phyloP scores from a whole-genome alignment of 2,329 filamentous ascomycete genomes.

The Magnaporthiopsis poae region DNA sequence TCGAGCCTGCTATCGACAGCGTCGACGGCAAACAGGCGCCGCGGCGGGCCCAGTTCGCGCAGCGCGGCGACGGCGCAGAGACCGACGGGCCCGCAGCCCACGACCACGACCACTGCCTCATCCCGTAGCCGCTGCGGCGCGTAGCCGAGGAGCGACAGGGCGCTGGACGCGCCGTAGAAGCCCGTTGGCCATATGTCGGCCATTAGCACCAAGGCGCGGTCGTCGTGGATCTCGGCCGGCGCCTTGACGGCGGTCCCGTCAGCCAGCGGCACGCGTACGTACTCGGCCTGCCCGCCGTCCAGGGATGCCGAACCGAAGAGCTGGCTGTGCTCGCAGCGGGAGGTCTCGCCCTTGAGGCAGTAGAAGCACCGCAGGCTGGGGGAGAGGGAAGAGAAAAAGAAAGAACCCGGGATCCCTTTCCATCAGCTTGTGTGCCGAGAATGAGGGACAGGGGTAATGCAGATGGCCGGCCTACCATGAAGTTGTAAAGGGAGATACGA shows the following conservation, averaged over 20 bases:
- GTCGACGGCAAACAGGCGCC: conserved; percentile 69
- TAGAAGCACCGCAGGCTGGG: conserved; percentile 67
- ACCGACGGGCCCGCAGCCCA: conserved; percentile 79
- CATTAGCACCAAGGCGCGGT: conserved; percentile 74
- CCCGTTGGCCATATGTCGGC: conserved; percentile 86
- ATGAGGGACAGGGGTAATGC: neutral
- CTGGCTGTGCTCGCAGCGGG: conserved; percentile 59
- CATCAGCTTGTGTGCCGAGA: neutral
- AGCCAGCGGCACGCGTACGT: conserved; percentile 68
- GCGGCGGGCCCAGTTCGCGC: conserved; percentile 58
- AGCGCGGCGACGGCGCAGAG: conserved; percentile 74
- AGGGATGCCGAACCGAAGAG: conserved; percentile 62
- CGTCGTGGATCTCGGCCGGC: conserved; percentile 53
- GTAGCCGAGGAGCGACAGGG: conserved; percentile 50
- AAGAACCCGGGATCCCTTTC: neutral
- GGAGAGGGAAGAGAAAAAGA: neutral
- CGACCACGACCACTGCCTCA: conserved; percentile 63
- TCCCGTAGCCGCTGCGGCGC: conserved; percentile 39
- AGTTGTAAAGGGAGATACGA: conserved; percentile 75
- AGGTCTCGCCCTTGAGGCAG: conserved; percentile 66
- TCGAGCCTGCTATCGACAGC: conserved; percentile 65
- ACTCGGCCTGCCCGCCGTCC: conserved; percentile 75
- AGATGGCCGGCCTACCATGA: conserved; percentile 52
- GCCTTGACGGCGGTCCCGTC: conserved; percentile 73
- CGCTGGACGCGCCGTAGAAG: conserved; percentile 73